phyloP scores from a whole-genome alignment of 495 filamentous ascomycete genomes.

The Podospora australis region DNA sequence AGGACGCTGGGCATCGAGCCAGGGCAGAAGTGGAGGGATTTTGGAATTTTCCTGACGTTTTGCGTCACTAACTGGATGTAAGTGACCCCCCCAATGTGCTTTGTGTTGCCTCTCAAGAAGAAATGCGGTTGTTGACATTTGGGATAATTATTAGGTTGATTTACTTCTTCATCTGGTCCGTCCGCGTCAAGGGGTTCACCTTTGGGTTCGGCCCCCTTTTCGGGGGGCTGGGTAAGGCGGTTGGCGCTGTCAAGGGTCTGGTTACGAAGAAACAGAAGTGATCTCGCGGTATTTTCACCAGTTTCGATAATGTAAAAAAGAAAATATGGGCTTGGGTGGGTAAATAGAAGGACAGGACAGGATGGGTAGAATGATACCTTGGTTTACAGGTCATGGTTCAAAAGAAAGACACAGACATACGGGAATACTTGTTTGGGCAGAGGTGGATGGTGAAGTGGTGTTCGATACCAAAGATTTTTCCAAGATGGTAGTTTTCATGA shows the following conservation, averaged over 20 bases:
- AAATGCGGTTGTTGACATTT: background rate
- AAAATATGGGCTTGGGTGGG: too few relatives aligned
- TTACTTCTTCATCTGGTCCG: conserved; percentile 79
- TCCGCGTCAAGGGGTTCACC: conserved; percentile 64
- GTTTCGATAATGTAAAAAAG: too few relatives aligned
- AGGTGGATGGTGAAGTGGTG: too few relatives aligned
- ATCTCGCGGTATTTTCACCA: too few relatives aligned
- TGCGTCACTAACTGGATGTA: conserved; percentile 65
- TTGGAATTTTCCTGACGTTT: conserved; percentile 74
- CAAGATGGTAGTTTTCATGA: too few relatives aligned
- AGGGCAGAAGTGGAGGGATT: conserved; percentile 60
- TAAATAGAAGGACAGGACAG: too few relatives aligned
- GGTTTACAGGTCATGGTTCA: too few relatives aligned
- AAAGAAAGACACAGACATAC: too few relatives aligned
- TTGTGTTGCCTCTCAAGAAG: background rate
- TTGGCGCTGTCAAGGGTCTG: conserved; percentile 12
- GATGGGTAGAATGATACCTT: too few relatives aligned
- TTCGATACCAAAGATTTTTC: too few relatives aligned
- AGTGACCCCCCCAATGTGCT: too few relatives aligned
- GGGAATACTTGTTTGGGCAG: too few relatives aligned
- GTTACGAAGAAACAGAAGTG: conserved; percentile 5
- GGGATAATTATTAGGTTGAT: conserved; percentile 42
- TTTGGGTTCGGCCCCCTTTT: conserved; percentile 54
- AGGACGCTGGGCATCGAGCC: conserved; percentile 57
- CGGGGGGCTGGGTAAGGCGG: background rate